A percentile compares a stretch with the other conserved stretches of the same genome.
These are phyloP conservation scores for Tulasnella calospora DNA, from an alignment of 768 basidiomycete genomes.

Conservation along the genomic window DNA sequence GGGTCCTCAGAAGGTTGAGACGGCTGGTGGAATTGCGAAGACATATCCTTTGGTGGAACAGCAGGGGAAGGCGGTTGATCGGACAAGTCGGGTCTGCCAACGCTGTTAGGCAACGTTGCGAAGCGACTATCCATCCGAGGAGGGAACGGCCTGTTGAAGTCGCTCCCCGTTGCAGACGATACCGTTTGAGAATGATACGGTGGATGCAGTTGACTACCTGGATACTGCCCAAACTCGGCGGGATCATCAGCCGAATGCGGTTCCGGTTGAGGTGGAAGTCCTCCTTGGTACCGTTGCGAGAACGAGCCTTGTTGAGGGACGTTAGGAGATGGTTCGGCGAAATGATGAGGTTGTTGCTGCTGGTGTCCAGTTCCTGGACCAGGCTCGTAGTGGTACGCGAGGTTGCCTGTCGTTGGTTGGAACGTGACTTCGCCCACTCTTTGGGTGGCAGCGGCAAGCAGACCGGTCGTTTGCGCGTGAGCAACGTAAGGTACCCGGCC, in stretches of 20 bases:
- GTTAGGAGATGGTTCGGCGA: constrained; percentile 1
- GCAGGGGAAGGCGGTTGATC: constrained; percentile 6
- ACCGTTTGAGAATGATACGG: background rate
- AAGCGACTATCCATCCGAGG: constrained; percentile 4
- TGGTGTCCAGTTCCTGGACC: background rate
- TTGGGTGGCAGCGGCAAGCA: constrained; percentile 55
- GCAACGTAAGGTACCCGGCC: constrained; percentile 65
- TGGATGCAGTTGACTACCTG: background rate
- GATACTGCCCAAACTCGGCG: constrained; percentile 10
- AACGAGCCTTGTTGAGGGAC: background rate
- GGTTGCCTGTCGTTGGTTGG: constrained; percentile 24
- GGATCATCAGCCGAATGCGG: background rate
- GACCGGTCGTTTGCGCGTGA: constrained; percentile 55
- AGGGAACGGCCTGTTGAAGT: background rate
- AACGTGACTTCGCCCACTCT: constrained; percentile 33
- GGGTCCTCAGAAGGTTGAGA: background rate
- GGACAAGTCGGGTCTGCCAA: background rate
- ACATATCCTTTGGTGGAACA: constrained; percentile 15
- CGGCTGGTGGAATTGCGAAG: background rate
- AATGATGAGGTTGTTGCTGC: background rate
- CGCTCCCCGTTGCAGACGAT: background rate
- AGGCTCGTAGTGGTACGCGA: constrained; percentile 23
- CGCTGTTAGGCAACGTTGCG: constrained; percentile 15
- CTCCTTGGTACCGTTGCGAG: background rate
- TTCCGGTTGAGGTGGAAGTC: constrained; percentile 14